Evolutionary conservation across 345 rosid genomes (phyloP).

Genomic region (Moricandia arvensis): DNA sequence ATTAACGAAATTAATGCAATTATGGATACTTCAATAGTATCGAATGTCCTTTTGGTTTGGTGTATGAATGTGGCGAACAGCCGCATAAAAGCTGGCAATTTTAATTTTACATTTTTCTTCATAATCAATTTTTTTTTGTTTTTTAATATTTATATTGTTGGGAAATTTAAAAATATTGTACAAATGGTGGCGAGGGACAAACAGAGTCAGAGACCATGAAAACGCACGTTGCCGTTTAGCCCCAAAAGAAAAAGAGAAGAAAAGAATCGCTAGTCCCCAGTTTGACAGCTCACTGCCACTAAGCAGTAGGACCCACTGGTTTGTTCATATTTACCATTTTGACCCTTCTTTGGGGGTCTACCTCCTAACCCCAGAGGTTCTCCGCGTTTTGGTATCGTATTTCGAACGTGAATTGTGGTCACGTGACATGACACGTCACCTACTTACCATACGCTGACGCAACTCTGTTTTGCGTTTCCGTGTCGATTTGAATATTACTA

Average conservation of each 20-base stretch:
- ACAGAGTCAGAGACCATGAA: slow-evolving; percentile 40
- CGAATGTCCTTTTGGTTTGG: slow-evolving; percentile 32
- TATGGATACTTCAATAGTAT: slow-evolving; percentile 10
- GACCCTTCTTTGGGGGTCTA: slow-evolving; percentile 18
- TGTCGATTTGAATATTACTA: neutral
- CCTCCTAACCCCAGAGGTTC: slow-evolving; percentile 33
- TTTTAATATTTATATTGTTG: slow-evolving; percentile 10
- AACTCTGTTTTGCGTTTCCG: neutral
- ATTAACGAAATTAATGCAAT: neutral
- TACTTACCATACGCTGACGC: slow-evolving; percentile 37
- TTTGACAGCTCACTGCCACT: slow-evolving; percentile 43
- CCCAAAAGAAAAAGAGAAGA: neutral
- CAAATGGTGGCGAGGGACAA: slow-evolving; percentile 29
- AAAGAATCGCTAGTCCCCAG: slow-evolving; percentile 27
- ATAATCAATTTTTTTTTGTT: neutral
- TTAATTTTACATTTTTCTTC: slow-evolving; percentile 17
- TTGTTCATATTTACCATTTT: slow-evolving; percentile 27
- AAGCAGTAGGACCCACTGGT: slow-evolving; percentile 25
- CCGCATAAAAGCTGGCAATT: slow-evolving; percentile 41
- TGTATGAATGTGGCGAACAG: slow-evolving; percentile 40
- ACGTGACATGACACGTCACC: slow-evolving; percentile 39
- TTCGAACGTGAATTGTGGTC: slow-evolving; percentile 29
- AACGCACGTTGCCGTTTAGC: slow-evolving; percentile 38
- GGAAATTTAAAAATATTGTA: slow-evolving; percentile 6
- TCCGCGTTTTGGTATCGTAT: slow-evolving; percentile 36